Base-by-base conservation (phyloP, 257 asterid genomes). In the Nicotiana obtusifolia region DNA sequence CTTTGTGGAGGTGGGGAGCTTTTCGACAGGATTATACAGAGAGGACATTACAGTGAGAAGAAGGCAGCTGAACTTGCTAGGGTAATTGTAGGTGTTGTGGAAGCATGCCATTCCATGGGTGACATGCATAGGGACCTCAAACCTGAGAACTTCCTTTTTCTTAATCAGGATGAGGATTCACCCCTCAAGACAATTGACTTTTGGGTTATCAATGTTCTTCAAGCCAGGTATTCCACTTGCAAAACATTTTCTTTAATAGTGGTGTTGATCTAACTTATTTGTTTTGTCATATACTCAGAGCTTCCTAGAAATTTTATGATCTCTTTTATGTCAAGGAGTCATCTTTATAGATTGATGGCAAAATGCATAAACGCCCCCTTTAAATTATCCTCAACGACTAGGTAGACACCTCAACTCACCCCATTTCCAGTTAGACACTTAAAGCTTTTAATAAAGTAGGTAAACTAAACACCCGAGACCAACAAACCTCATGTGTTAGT, bases 21-120 rank as follows among this genome's bases (percentile, higher is more conserved):
- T 47, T 94, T 94, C 14, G 97, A 94, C 49, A 85, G 98, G 81
- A 94, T 94, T 15, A 91, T 94, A 76, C 90, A 91, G 75, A 78
- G 92, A 69, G 98, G 98, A 57, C 98, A 94, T 82, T 94, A 94
- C 33, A 87, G 97, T 1, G 98, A 95, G 91, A 95, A 87, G 82
- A 88, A 90, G 84, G 97, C 98, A 11, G 97, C 98, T n/a, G 91
- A 93, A 82, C 97, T 95, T 81, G 89, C 98, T 5, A 92, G 97
- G 85, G 86, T 91, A 17, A 93, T 95, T 3, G 90, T 95, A 83
- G 93, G 95, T 76, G 96, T 95, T 28, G 91, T 95, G 9, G 92
- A 95, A 82, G 86, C 93, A 11, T 93, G 97, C 60, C 98, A 93
- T 81, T 95, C 98, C 26, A 80, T 95, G 80, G 98, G 98, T 17